Percentiles rank a stretch among this genome's conserved stretches.
Conservation (phyloP, 495 filamentous ascomycete species). For the Tuber calosporum region DNA sequence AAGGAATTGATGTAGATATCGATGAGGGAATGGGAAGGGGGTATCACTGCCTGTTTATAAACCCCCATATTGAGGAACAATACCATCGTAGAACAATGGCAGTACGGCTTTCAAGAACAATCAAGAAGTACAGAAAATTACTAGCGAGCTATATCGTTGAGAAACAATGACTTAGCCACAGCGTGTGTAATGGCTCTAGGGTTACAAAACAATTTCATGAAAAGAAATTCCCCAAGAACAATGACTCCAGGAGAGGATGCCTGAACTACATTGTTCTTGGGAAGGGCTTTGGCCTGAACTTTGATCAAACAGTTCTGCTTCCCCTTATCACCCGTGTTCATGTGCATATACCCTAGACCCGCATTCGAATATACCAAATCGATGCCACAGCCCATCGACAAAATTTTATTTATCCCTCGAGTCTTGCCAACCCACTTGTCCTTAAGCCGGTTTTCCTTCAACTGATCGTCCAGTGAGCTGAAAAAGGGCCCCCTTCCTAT, state of each 20-base stretch:
- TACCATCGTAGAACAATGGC: background rate
- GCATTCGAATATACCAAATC: background rate
- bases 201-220: background rate
- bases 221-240: background rate
- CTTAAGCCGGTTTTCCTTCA: background rate
- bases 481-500: too few species aligned
- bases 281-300: background rate
- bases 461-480: too few species aligned
- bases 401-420: background rate
- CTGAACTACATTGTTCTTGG: background rate
- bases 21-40: background rate
- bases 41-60: background rate
- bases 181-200: background rate
- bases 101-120: background rate
- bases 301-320: background rate
- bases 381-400: too few species aligned
- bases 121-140: background rate
- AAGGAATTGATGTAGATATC: background rate
- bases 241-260: background rate
- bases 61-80: background rate
- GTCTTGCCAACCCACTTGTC: background rate
- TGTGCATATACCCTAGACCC: background rate
- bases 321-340: background rate
- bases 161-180: background rate
- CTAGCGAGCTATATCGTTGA: background rate